A percentile compares a stretch with the other conserved stretches of the same genome.
Evolutionary conservation across 306 rosid genomes (phyloP).

Genomic region (Lupinus albus): DNA sequence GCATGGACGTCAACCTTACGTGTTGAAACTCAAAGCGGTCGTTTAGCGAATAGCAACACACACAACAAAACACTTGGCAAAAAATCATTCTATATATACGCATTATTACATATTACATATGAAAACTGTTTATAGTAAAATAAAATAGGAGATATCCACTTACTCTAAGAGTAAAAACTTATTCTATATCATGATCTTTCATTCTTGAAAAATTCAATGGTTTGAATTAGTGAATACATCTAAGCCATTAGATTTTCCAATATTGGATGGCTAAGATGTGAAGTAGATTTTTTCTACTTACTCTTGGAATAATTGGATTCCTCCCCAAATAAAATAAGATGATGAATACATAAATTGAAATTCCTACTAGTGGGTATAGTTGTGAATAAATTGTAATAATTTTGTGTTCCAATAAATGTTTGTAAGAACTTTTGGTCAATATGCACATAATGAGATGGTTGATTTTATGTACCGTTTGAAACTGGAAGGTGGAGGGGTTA

Average conservation of each 20-base stretch:
- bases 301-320: no score
- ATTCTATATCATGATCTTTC: no score
- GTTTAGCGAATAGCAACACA: no score
- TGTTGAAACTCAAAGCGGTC: conserved; percentile 8
- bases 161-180: no score
- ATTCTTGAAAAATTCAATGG: no score
- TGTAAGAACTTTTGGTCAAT: conserved; percentile 12
- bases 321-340: conserved; percentile 28
- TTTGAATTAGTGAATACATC: no score
- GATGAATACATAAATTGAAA: not conserved
- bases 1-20: conserved; percentile 28
- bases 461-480: conserved; percentile 26
- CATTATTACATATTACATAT: no score
- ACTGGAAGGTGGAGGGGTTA: conserved; percentile 37
- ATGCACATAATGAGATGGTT: conserved; percentile 15
- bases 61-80: not conserved
- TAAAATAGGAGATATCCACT: conserved; percentile 15
- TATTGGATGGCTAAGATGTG: no score
- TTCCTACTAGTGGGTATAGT: not conserved
- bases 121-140: conserved; percentile 1
- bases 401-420: conserved; percentile 22
- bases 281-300: no score
- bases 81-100: not conserved
- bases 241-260: no score
- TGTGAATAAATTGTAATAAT: not conserved